Percentiles rank a stretch among this genome's conserved stretches.
Conservation (phyloP, 495 filamentous ascomycete species). For the Talaromyces borbonicus region DNA sequence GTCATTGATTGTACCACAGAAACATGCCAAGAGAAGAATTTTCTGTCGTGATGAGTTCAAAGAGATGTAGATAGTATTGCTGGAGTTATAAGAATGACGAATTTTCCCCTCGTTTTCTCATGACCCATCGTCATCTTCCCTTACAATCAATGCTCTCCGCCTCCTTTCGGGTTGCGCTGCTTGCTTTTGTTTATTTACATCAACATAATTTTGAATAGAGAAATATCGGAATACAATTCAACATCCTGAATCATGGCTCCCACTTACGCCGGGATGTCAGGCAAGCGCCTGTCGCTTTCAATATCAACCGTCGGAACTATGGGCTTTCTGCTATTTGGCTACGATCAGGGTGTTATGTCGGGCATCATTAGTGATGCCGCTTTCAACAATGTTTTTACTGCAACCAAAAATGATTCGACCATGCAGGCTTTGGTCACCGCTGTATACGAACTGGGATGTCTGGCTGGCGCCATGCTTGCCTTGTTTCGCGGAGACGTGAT, state of each 20-base stretch:
- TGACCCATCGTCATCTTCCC: too few species aligned
- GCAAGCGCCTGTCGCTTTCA: slow-evolving; percentile 48
- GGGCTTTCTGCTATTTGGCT: slow-evolving; percentile 66
- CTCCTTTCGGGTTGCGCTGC: too few species aligned
- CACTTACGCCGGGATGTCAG: slow-evolving; percentile 47
- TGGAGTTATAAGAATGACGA: too few species aligned
- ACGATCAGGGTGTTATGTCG: slow-evolving; percentile 68
- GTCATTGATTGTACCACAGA: background rate
- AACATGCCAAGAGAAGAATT: background rate
- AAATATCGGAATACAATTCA: too few species aligned
- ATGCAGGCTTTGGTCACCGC: slow-evolving; percentile 78
- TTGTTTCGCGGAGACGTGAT: slow-evolving; percentile 57
- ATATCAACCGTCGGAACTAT: slow-evolving; percentile 61
- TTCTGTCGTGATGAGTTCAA: background rate
- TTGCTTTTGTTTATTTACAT: too few species aligned
- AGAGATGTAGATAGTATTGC: too few species aligned
- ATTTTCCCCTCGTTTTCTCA: too few species aligned
- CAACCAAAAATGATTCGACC: slow-evolving; percentile 52
- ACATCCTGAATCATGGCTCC: background rate
- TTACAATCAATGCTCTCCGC: too few species aligned
- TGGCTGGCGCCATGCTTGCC: slow-evolving; percentile 65
- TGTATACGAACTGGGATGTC: slow-evolving; percentile 74
- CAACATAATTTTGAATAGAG: too few species aligned
- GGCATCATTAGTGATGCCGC: slow-evolving; percentile 66
- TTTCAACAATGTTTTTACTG: slow-evolving; percentile 62